Evolutionary conservation across 2,329 filamentous ascomycete genomes (phyloP), one percentile per base, ranked within the genome.

Genomic region (Ceratocystis cubensis): DNA sequence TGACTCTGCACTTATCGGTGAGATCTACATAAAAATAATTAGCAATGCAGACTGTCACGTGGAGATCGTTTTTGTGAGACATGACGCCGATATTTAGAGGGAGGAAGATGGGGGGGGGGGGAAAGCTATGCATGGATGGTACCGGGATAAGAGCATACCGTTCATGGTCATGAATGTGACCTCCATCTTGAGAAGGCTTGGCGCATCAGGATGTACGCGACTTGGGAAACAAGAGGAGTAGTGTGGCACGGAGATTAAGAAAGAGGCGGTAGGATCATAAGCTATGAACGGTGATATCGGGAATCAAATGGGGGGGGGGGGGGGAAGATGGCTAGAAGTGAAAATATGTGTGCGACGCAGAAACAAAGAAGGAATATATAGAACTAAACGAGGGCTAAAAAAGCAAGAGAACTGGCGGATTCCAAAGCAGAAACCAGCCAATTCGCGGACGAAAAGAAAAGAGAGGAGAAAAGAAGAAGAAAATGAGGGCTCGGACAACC

Each of bases 111-210:
- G 20, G 8, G 13, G 13, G 48, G 20, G 8, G 13, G 13, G 50
- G 22, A 20, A 48, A 48, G 46, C 48, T n/a, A 25, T 17, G n/a
- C 22, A 50, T 25, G n/a, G n/a, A 53, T 20, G 48, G 15, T 25
- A 59, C 56, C 17, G 33, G 56, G 56, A 53, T 53, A 53, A 41
- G 37, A 5, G 17, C 56, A 59, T 59, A 89, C 90, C 90, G 74
- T 94, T 90, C 73, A 95, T 94, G 71, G 89, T 91, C 78, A 95
- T 94, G 77, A 95, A 95, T 41, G 90, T 94, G 71, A 88, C 88
- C 76, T 92, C 88, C 88, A 90, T 89, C 70, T 73, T 75, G 72
- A 17, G 33, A 59, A 33, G 56, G 28, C 56, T 59, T 59, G 56
- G 56, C 56, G 22, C 56, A 59, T 59, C 30, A 59, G 56, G 56